Base-by-base conservation (phyloP, 2,329 filamentous ascomycete species). In the Paraphaeosphaeria sporulosa region DNA sequence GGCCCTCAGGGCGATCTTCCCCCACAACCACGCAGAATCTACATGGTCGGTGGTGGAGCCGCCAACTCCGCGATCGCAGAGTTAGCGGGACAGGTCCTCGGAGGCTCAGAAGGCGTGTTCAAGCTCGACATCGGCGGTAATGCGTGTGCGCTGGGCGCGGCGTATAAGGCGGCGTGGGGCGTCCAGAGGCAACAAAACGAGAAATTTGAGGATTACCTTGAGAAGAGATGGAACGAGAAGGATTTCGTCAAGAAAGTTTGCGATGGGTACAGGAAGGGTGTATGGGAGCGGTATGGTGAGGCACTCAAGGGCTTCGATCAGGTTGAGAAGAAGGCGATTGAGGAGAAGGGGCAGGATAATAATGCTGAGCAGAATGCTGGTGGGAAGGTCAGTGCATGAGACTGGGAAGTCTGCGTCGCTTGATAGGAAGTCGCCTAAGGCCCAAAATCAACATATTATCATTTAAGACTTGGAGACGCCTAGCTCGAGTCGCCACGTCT, bases 151-250 rank as follows among this genome's bases (percentile, higher is more conserved):
- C 81, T 98, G 15, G 95, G 95, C 15, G 93, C 93, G 7, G 94
- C 94, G 27, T 97, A 98, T 80, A 98, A 98, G 81, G 94, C 95
- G 15, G 89, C 96, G 0, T 99, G 95, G 95, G 93, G 91, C 0
- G 83, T 93, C 57, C 93, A 95, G 82, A 82, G 91, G 50, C 77
- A 78, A 25, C 76, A 69, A 0, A 71, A 80, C 1, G 89, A 96
- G 85, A 92, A 86, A 4, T 98, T 98, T 80, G 95, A 98, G 75
- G 90, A 94, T 62, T 83, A 97, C 64, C 90, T 99, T 63, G 92
- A 90, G 8, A 82, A 83, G 73, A 84, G 95, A 64, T 99, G 95
- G 95, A 87, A 87, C 62, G 94, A 97, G 79, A 89, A 90, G 66
- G 89, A 89, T 0, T 93, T 94, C 65, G 89, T 97, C 13, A 87